Evolutionary conservation across 371 early-diverging fungal genomes (phyloP), one percentile per base, ranked within the genome.

Genomic region (Massospora cicadina): DNA sequence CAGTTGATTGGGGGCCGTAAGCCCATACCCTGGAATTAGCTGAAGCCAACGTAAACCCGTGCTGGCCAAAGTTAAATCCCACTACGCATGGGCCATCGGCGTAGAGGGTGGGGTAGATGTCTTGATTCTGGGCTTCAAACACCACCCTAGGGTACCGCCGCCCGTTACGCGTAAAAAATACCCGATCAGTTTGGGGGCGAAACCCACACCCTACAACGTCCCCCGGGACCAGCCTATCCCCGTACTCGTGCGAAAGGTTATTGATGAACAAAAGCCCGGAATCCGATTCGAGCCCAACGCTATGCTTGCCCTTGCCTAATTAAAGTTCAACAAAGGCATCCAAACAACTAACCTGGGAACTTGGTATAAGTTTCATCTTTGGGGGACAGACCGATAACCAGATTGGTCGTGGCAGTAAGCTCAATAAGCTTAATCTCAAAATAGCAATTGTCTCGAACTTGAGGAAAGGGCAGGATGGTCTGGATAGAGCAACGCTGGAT

Each of bases 11-110:
- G 26, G 79, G 74, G 0, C 88, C 88, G 86, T 87, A 88, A 61
- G 83, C 83, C n/a, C n/a, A n/a, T n/a, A n/a, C n/a, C 67, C 87
- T 87, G 26, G 87, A 86, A 69, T 88, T 88, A 10, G 88, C 88
- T 69, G 86, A 86, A 0, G 87, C 81, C 73, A 87, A 79, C 2
- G 77, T 80, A 67, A 82, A 82, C 12, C 78, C 80, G 33, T 75
- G 72, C 21, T 74, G 75, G 0, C 75, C 75, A 55, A 74, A 54
- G 33, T 74, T 74, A 56, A 72, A 71, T 58, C 71, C 70, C 24
- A 74, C 60, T 10, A 66, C 67, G 65, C 72, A 72, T 0, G 75
- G 75, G 0, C 72, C 75, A 0, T 69, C 69, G 0, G 72, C 71
- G 10, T 71, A 72, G 12, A 74, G 71, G 1, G 75, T 71, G 2